phyloP scores from a whole-genome alignment of 192 early-diverging fungal species.

The Podila clonocystis region DNA sequence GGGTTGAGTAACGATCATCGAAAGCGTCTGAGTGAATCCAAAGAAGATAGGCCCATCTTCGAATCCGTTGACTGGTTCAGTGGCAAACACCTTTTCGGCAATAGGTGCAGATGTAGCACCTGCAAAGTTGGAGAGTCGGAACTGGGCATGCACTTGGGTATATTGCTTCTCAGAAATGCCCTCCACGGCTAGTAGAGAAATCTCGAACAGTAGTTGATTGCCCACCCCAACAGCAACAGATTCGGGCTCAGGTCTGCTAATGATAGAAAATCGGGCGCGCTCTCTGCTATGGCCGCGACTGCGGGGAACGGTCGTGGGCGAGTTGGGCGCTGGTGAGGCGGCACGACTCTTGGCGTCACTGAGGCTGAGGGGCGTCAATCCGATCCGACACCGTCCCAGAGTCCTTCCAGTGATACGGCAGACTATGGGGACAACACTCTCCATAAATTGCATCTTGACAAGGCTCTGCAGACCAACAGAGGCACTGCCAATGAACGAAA shows the following conservation, averaged over 20 bases:
- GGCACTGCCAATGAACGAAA: constrained; percentile 63
- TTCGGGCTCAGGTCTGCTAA: constrained; percentile 14
- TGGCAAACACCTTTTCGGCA: constrained; percentile 65
- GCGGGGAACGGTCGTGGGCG: constrained; percentile 19
- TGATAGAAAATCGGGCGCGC: constrained; percentile 10
- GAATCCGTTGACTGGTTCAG: constrained; percentile 67
- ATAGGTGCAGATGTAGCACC: constrained; percentile 48
- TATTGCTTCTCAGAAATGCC: constrained; percentile 69
- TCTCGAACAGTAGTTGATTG: constrained; percentile 67
- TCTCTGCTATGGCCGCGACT: constrained; percentile 42
- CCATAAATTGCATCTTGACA: constrained; percentile 53
- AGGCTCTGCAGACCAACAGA: constrained; percentile 56
- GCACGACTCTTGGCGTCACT: constrained; percentile 19
- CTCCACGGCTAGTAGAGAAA: constrained; percentile 65
- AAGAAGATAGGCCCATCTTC: constrained; percentile 58
- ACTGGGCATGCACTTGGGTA: constrained; percentile 79
- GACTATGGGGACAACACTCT: constrained; percentile 55
- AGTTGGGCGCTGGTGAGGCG: constrained; percentile 26
- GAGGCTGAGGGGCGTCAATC: constrained; percentile 53
- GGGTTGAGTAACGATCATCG: constrained; percentile 49
- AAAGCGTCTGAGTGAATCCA: constrained; percentile 61
- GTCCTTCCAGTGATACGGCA: constrained; percentile 55
- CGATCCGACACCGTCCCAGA: constrained; percentile 52
- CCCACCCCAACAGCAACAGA: constrained; percentile 54
- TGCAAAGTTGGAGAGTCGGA: constrained; percentile 72